Base-by-base conservation (phyloP, 1,284 basidiomycete species). In the Sanghuangporus weigelae region DNA sequence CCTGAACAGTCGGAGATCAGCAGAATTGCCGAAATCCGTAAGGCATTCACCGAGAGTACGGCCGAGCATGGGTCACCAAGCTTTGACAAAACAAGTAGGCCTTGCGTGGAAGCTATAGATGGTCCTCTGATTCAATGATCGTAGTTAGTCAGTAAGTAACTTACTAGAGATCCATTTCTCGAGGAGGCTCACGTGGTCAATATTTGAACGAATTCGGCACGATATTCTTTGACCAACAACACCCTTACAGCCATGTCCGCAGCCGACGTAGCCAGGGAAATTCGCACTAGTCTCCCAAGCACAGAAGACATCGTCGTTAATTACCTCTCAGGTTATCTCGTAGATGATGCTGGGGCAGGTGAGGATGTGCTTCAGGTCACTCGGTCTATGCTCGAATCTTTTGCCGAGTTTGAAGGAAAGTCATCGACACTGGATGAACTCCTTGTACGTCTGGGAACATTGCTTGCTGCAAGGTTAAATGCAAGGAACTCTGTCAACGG, bases 261-360 rank as follows among this genome's bases (percentile, higher is more conserved):
- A 36, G 78, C 81, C 64, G 87, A 90, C 68, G 85, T 93, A 65
- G 89, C 89, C 42, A 85, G 90, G 70, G 86, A 93, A 71, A 92
- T 95, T 66, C 85, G 93, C 44, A 79, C 81, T 36, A 82, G 81
- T 38, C 86, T 98, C 66, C 93, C 95, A 3, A 87, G 87, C n/a
- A 91, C 94, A 2, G 95, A 98, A 74, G 93, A 96, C 71, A 86
- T 96, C 63, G 87, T 98, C 68, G 89, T 98, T 19, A 90, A 95
- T 68, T 98, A 98, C 74, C 87, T 98, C 56, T 84, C 93, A 23
- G 95, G 95, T 42, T 95, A 93, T 72, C 85, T 98, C 57, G 85
- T 95, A 63, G 96, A 98, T 72, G 95, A 96, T 74, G 94, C 94
- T 38, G 90, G 92, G 56, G 93, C 94, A 74, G 93, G 95, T 67